phyloP scores from a whole-genome alignment of 2,329 filamentous ascomycete genomes.

The Aspergillus alliaceus region DNA sequence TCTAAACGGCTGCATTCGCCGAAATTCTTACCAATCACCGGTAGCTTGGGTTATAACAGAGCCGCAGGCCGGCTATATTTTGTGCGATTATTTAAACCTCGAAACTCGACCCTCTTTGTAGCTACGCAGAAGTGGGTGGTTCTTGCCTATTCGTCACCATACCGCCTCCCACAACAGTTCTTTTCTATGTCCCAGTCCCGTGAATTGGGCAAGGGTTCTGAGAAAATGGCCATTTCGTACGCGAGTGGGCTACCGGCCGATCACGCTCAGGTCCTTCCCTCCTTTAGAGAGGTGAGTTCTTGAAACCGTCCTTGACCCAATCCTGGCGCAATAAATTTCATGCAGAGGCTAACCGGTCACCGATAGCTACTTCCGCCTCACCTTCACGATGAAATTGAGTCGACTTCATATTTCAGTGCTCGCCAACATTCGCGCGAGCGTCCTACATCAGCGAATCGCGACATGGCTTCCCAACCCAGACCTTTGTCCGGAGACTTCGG shows the following conservation, averaged over 20 bases:
- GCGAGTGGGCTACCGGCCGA: slow-evolving; percentile 33
- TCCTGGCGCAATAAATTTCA: neutral
- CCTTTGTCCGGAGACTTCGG: slow-evolving; percentile 28
- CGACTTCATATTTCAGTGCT: slow-evolving; percentile 33
- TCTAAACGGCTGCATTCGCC: neutral
- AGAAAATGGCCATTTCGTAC: slow-evolving; percentile 41
- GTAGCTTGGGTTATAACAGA: neutral
- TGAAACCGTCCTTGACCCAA: neutral
- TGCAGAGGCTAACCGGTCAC: slow-evolving; percentile 8
- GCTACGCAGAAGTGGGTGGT: neutral
- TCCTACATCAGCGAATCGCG: slow-evolving; percentile 28
- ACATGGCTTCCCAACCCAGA: slow-evolving; percentile 30
- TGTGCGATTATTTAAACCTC: neutral
- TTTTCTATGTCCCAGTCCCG: slow-evolving; percentile 39
- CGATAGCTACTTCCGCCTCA: slow-evolving; percentile 40
- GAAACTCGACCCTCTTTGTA: neutral
- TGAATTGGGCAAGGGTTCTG: slow-evolving; percentile 33
- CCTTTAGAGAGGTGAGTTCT: slow-evolving; percentile 38
- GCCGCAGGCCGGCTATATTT: slow-evolving; percentile 21
- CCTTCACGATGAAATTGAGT: slow-evolving; percentile 44
- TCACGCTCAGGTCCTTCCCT: slow-evolving; percentile 36
- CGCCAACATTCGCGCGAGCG: slow-evolving; percentile 31
- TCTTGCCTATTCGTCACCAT: neutral
- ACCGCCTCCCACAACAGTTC: neutral
- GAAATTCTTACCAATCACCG: neutral